Evolutionary conservation across 2,329 filamentous ascomycete genomes (phyloP).

Genomic region (Ramichloridium luteum): DNA sequence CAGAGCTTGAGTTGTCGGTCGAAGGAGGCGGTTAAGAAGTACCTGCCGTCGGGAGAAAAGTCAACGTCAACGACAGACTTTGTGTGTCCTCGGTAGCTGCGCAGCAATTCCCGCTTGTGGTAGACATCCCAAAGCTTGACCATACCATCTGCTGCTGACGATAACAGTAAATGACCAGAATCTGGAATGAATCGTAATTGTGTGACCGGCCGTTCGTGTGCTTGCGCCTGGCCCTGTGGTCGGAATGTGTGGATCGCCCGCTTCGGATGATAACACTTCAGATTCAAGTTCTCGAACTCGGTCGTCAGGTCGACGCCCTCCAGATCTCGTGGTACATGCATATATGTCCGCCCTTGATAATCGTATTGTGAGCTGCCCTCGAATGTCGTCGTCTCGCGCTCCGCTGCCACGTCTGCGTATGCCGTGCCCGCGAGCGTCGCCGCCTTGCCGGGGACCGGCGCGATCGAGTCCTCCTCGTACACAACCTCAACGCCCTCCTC

Average conservation of each 20-base stretch:
- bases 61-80: slow-evolving; percentile 84
- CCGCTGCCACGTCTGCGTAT: slow-evolving; percentile 34
- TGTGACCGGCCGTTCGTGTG: slow-evolving; percentile 65
- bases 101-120: slow-evolving; percentile 74
- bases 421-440: slow-evolving; percentile 41
- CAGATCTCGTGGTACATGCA: slow-evolving; percentile 90
- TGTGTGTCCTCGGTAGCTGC: slow-evolving; percentile 80
- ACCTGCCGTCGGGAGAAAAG: slow-evolving; percentile 70
- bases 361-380: slow-evolving; percentile 74
- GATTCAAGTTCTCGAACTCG: slow-evolving; percentile 55
- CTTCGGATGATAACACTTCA: slow-evolving; percentile 64
- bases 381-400: slow-evolving; percentile 69
- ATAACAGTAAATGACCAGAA: slow-evolving; percentile 79
- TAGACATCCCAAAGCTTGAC: slow-evolving; percentile 94
- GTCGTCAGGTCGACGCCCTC: slow-evolving; percentile 70
- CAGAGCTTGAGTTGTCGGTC: slow-evolving; percentile 94
- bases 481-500: slow-evolving; percentile 59
- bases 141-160: slow-evolving; percentile 78
- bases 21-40: slow-evolving; percentile 84
- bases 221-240: slow-evolving; percentile 36
- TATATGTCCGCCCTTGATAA: slow-evolving; percentile 91
- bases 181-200: slow-evolving; percentile 79
- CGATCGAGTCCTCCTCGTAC: slow-evolving; percentile 62
- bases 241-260: slow-evolving; percentile 88
- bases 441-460: slow-evolving; percentile 40